These are phyloP conservation scores for Bocquillonia castaneifolia DNA, from an alignment of 441 rosid species.

Conservation along the genomic window DNA sequence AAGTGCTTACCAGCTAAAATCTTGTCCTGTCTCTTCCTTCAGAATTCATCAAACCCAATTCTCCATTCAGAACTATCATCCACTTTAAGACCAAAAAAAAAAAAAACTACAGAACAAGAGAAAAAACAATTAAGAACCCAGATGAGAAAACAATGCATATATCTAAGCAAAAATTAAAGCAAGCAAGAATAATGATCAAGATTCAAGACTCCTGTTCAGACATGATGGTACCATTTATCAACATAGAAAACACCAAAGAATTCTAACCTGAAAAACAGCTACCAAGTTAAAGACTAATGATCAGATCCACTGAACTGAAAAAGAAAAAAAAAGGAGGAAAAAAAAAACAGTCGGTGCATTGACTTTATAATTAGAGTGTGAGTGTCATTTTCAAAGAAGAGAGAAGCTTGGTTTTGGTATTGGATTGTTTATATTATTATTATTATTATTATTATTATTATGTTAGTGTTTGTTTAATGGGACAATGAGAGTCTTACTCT, in stretches of 20 bases:
- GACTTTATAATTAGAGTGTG: slow-evolving; percentile 27
- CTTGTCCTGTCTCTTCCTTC: slow-evolving; percentile 11
- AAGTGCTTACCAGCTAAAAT: slow-evolving; percentile 22
- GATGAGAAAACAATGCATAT: slow-evolving; percentile 27
- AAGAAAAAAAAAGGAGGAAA: neutral
- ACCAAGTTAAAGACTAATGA: neutral
- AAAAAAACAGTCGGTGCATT: slow-evolving; percentile 37
- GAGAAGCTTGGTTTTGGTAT: no score
- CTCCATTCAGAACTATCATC: slow-evolving; percentile 12
- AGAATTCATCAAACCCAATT: slow-evolving; percentile 23
- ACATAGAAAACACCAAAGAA: neutral
- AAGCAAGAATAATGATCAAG: slow-evolving; percentile 6
- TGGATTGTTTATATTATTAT: no score
- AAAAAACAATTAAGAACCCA: slow-evolving; percentile 20
- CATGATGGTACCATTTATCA: no score
- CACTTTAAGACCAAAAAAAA: slow-evolving; percentile 17
- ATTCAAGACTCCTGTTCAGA: neutral
- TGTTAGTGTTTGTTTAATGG: neutral
- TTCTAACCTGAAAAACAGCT: slow-evolving; percentile 23
- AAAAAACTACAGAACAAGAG: slow-evolving; percentile 1
- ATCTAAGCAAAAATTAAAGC: slow-evolving; percentile 16
- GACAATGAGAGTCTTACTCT: slow-evolving; percentile 23
- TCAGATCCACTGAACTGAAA: slow-evolving; percentile 34
- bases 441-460: neutral
- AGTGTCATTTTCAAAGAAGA: slow-evolving; percentile 15